Evolutionary conservation across 2,329 filamentous ascomycete species (phyloP).

Genomic region (Aspergillus novofumigatus): DNA sequence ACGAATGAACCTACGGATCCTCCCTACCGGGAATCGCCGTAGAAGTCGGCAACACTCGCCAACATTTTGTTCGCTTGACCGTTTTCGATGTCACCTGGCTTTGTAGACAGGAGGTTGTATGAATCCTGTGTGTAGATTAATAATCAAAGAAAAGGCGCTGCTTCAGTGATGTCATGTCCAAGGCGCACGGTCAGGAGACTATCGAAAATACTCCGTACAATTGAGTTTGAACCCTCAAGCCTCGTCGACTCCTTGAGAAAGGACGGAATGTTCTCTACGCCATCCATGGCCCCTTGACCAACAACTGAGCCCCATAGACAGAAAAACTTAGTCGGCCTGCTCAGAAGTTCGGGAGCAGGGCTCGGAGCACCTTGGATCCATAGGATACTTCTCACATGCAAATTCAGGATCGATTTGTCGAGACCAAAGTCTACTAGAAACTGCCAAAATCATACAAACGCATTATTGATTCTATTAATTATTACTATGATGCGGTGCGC

Average conservation of each 20-base stretch:
- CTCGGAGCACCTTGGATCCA: too few relatives aligned
- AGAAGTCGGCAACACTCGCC: neutral
- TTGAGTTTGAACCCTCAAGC: neutral
- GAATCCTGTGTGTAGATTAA: too few relatives aligned
- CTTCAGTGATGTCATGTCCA: neutral
- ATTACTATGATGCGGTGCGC: slow-evolving; percentile 32
- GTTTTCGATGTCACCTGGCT: neutral
- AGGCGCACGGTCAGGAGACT: neutral
- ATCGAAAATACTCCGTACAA: neutral
- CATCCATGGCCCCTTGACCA: neutral
- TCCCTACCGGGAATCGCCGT: neutral
- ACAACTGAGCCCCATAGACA: neutral
- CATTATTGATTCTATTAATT: slow-evolving; percentile 34
- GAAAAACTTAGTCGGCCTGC: neutral
- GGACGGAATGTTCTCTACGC: neutral
- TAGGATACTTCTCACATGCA: neutral
- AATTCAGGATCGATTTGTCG: neutral
- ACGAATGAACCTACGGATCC: neutral
- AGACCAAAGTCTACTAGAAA: neutral
- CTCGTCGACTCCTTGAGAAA: too few relatives aligned
- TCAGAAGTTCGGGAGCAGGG: too few relatives aligned
- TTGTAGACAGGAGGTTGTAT: neutral
- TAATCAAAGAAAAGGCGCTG: too few relatives aligned
- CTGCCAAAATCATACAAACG: slow-evolving; percentile 12
- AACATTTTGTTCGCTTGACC: neutral